phyloP scores from a whole-genome alignment of 2,329 filamentous ascomycete species.

The Curvularia sp. region DNA sequence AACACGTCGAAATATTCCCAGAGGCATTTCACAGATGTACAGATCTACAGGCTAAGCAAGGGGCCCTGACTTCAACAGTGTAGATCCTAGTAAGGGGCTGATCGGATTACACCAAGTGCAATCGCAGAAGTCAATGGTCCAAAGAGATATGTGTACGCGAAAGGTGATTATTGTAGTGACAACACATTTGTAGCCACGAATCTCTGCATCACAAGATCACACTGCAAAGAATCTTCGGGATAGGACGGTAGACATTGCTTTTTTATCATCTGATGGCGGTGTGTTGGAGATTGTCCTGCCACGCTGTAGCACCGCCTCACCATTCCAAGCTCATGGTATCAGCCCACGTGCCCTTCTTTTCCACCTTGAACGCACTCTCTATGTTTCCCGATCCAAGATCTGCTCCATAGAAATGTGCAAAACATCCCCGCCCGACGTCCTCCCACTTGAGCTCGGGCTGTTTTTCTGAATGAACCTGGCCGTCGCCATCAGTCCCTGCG shows the following conservation, averaged over 20 bases:
- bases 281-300: not conserved
- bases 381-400: conserved; percentile 64
- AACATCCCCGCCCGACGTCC: conserved; percentile 54
- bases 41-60: not conserved
- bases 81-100: not conserved
- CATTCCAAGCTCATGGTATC: conserved; percentile 44
- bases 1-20: not conserved
- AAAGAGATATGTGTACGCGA: not conserved
- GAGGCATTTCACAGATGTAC: not conserved
- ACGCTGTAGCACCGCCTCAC: conserved; percentile 29
- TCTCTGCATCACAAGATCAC: not conserved
- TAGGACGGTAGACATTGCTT: not conserved
- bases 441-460: conserved; percentile 61
- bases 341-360: conserved; percentile 59
- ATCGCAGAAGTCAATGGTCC: not conserved
- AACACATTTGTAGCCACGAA: not conserved
- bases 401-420: conserved; percentile 64
- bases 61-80: not conserved
- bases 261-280: not conserved
- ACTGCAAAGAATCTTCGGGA: not conserved
- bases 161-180: not conserved
- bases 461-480: conserved; percentile 29
- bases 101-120: not conserved
- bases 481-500: conserved; percentile 40
- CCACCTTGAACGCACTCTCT: conserved; percentile 56